Evolutionary conservation across 2,329 filamentous ascomycete genomes (phyloP), one percentile per base, ranked within the genome.

Genomic region (Knoxdaviesia capensis): DNA sequence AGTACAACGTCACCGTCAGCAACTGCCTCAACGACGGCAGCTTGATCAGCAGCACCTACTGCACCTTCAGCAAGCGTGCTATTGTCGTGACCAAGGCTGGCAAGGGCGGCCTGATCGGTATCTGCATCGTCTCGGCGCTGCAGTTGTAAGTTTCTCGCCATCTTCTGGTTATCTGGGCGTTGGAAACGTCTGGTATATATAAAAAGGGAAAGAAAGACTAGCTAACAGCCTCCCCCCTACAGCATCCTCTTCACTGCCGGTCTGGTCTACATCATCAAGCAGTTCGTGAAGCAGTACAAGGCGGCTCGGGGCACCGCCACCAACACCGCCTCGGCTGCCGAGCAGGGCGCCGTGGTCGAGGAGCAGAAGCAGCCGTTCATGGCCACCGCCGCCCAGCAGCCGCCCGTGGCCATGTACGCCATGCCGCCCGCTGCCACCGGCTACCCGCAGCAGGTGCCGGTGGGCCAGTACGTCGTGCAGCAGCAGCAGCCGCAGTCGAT

Each of bases 71-170:
- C 39, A 52, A 54, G 47, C 50, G 53, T 34, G 43, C 30, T 33
- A 47, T 43, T 8, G 47, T 41, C 9, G 54, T 62, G 11, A 54
- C 54, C 40, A 48, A 59, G 39, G 52, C 43, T 6, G 62, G 58
- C 1, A 49, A 58, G 7, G 54, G 47, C 11, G 49, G 58, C 43
- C 50, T 66, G 41, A 54, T 59, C 9, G 60, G 56, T 6, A 53
- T 62, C 6, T 64, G 65, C 2, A 63, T 61, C 6, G 39, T 68
- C 1, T 62, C 61, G 28, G 65, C 65, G 10, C 44, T 68, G 4
- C 48, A 61, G 42, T 60, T 62, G 60, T 63, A 47, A 50, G 59
- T 52, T 1, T 6, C 10, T 7, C 33, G 10, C 8, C 9, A 10
- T 29, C 9, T 40, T 10, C 10, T 6, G n/a, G 5, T 28, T 39